These are phyloP conservation scores for Fremontodendron californicum DNA, from an alignment of 345 rosid genomes.

Conservation along the genomic window DNA sequence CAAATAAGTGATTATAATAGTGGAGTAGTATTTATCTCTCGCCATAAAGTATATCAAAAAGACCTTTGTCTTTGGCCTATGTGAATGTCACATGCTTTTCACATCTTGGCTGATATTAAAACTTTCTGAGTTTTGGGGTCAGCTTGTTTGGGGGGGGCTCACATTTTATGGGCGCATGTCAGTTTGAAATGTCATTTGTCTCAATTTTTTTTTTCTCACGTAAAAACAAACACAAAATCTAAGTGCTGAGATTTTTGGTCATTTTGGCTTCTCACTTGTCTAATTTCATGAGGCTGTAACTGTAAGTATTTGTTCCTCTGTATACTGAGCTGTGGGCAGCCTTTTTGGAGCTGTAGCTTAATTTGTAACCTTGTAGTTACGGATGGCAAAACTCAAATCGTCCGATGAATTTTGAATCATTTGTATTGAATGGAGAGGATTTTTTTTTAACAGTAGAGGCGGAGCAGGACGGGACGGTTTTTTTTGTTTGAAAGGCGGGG, in stretches of 20 bases:
- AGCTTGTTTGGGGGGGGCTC: constrained; percentile 14
- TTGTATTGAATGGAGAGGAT: no score
- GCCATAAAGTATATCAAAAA: constrained; percentile 9
- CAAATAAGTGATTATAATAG: no score
- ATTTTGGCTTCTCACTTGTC: constrained; percentile 22
- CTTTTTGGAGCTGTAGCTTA: neutral
- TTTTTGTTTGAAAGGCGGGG: no score
- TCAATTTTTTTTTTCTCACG: neutral
- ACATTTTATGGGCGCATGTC: constrained; percentile 20
- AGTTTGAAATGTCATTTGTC: constrained; percentile 1
- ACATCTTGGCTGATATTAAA: constrained; percentile 14
- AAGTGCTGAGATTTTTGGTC: constrained; percentile 17
- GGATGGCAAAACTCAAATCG: no score
- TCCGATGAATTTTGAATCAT: no score
- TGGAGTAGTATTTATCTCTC: neutral
- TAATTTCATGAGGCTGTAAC: no score
- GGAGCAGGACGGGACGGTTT: no score
- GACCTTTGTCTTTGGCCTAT: constrained; percentile 3
- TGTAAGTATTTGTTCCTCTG: neutral
- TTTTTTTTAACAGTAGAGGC: no score
- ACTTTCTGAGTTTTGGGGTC: constrained; percentile 10
- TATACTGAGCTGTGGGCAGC: neutral
- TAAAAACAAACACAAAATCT: constrained; percentile 14
- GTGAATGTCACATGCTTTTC: constrained; percentile 8
- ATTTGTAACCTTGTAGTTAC: neutral